Evolutionary conservation across 192 early-diverging fungal genomes (phyloP), one percentile per base, ranked within the genome.

Genomic region (Rhizoclosmatium sp.): DNA sequence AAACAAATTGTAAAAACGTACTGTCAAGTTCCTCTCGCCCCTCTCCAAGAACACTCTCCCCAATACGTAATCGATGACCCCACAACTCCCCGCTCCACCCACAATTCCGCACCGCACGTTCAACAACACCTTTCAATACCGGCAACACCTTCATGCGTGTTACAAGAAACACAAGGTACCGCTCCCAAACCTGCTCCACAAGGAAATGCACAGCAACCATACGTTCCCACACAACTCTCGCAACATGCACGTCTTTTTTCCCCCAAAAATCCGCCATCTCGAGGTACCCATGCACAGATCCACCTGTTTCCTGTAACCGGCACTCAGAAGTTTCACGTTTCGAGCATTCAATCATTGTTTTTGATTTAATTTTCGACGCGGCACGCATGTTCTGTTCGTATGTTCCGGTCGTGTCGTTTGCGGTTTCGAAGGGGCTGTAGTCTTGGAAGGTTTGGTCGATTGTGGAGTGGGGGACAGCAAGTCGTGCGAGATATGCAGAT

Each of bases 11-110:
- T 16, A 41, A 60, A 45, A 66, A 71, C 49, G 19, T 60, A 83
- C 79, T 74, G 40, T 67, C 60, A 31, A 81, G 67, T 40, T 81
- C 71, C 4, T 81, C 82, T 67, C 44, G 75, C 2, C 74, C 41
- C 23, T 68, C 77, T 42, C 61, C 66, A 51, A 82, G 73, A 1
- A 67, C n/a, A 19, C 21, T 58, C 65, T 82, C 69, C 49, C 48
- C 69, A 12, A 85, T 69, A 54, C 87, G 64, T 14, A 87, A 67
- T 3, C 77, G 82, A 65, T 88, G 87, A 40, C 81, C 79, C 90
- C 92, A 93, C 16, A 94, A 75, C 59, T 87, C 88, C 5, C 90
- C 93, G 16, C 87, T 82, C 93, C 92, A 94, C 59, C 84, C 85
- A 82, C 92, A 95, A 59, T 95, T 95, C n/a, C 89, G 78, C 1